These are phyloP conservation scores for Pichia eremophila DNA, from an alignment of 805 yeast genomes.

Conservation along the genomic window DNA sequence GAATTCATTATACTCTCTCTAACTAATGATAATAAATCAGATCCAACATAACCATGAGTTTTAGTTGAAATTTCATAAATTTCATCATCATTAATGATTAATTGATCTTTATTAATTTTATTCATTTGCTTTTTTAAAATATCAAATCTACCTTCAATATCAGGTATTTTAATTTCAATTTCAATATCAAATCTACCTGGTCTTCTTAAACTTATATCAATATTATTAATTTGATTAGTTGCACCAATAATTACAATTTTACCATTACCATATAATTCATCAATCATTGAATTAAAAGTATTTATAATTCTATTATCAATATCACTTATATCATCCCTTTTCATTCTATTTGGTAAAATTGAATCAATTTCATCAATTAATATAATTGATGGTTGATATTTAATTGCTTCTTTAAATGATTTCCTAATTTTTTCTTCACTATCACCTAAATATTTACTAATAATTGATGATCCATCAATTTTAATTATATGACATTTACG, in stretches of 20 bases:
- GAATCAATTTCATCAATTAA: slow-evolving; percentile 93
- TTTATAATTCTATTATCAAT: slow-evolving; percentile 88
- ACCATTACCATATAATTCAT: slow-evolving; percentile 57
- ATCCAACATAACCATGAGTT: slow-evolving; percentile 97
- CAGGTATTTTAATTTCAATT: slow-evolving; percentile 91
- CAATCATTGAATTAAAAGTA: slow-evolving; percentile 74
- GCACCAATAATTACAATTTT: slow-evolving; percentile 74
- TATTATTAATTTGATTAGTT: slow-evolving; percentile 83
- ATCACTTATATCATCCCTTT: slow-evolving; percentile 75
- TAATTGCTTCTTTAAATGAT: slow-evolving; percentile 74
- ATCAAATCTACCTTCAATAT: slow-evolving; percentile 65
- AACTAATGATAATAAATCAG: slow-evolving; percentile 80
- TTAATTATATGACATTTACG: slow-evolving; percentile 72
- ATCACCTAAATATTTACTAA: slow-evolving; percentile 89
- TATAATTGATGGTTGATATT: slow-evolving; percentile 79
- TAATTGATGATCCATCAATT: slow-evolving; percentile 85
- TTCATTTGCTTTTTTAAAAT: slow-evolving; percentile 57
- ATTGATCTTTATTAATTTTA: slow-evolving; percentile 32
- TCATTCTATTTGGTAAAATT: slow-evolving; percentile 72
- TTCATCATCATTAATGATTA: slow-evolving; percentile 39
- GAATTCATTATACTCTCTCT: slow-evolving; percentile 84
- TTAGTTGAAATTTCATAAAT: slow-evolving; percentile 57
- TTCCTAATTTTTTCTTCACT: slow-evolving; percentile 81
- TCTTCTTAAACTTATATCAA: slow-evolving; percentile 83
- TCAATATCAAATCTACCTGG: slow-evolving; percentile 94